Evolutionary conservation across 2,329 filamentous ascomycete species (phyloP), one percentile per base, ranked within the genome.

Genomic region (Phialophora expanda): DNA sequence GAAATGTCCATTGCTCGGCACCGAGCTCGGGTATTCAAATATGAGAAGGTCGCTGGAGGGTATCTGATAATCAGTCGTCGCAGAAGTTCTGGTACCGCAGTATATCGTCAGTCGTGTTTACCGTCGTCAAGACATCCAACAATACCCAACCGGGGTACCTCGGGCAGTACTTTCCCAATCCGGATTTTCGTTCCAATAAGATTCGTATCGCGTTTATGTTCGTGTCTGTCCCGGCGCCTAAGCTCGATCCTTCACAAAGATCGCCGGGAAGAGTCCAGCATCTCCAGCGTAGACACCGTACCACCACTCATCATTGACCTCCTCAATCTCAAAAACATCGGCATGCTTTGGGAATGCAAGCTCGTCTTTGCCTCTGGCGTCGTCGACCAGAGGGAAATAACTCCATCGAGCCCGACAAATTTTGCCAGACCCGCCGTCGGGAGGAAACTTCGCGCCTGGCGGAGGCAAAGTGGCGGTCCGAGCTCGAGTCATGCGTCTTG

Each of bases 241-340:
- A 17, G 34, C 17, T 22, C 50, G 24, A 38, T 87, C 74, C 70
- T 81, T 81, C 28, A 93, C 90, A 82, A 94, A 94, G 7, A 87
- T 85, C 6, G 89, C 88, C 4, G 93, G 93, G 75, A 97, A 96
- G 70, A 97, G 73, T 0, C 92, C 93, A 72, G 87, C 88, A 26
- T 80, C 81, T 0, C 92, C 93, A 79, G 92, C 93, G 81, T 96
- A 97, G 30, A 88, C 87, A 0, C 94, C 94, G 79, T 89, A 90
- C 74, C 86, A 93, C 93, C 93, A 98, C 76, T 97, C 93, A 20
- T 89, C 91, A 76, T 97, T 97, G 56, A 96, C 87, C 76, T 95
- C 90, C 75, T 94, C 90, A 44, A 90, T 87, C 79, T 98, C 94
- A 6, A 85, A 84, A 14, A 98, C 86, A 77, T 95, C 91, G 0